A percentile compares a stretch with the other conserved stretches of the same genome.
phyloP scores from a whole-genome alignment of 2,329 filamentous ascomycete genomes.

The Exophiala oligosperma region DNA sequence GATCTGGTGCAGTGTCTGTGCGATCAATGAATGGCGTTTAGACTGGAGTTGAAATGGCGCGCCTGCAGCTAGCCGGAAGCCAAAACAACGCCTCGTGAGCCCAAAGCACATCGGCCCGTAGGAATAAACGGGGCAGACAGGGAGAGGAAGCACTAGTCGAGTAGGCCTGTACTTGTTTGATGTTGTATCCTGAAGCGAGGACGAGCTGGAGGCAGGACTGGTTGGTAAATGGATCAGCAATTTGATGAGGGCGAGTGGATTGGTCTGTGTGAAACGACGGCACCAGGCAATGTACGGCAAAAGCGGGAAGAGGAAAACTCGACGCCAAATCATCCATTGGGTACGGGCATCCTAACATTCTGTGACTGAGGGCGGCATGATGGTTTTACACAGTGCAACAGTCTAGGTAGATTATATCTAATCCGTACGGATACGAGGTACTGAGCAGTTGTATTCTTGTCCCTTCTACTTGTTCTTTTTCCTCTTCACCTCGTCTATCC shows the following conservation, averaged over 20 bases:
- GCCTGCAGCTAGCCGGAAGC: conserved; percentile 12
- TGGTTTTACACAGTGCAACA: too few species aligned
- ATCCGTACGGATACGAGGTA: too few species aligned
- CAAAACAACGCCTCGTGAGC: conserved; percentile 6
- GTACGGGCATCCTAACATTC: too few species aligned
- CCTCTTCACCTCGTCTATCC: conserved; percentile 82
- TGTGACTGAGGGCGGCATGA: too few species aligned
- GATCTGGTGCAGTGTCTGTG: conserved; percentile 11
- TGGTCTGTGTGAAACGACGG: too few species aligned
- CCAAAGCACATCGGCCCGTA: conserved; percentile 3
- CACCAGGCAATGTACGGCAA: too few species aligned
- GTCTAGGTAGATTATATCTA: too few species aligned
- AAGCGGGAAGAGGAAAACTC: too few species aligned
- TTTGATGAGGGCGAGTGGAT: too few species aligned
- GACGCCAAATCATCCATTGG: too few species aligned
- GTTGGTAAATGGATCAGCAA: too few species aligned
- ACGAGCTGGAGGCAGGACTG: neutral
- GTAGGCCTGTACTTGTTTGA: too few species aligned
- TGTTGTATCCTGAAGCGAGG: neutral
- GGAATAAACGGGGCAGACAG: neutral
- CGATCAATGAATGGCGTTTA: conserved; percentile 17
- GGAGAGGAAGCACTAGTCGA: neutral
- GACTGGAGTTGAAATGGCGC: conserved; percentile 7
- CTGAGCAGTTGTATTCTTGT: neutral
- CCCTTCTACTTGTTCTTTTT: conserved; percentile 52